phyloP scores from a whole-genome alignment of 106 monocot species.

The Dendrobium catenatum region DNA sequence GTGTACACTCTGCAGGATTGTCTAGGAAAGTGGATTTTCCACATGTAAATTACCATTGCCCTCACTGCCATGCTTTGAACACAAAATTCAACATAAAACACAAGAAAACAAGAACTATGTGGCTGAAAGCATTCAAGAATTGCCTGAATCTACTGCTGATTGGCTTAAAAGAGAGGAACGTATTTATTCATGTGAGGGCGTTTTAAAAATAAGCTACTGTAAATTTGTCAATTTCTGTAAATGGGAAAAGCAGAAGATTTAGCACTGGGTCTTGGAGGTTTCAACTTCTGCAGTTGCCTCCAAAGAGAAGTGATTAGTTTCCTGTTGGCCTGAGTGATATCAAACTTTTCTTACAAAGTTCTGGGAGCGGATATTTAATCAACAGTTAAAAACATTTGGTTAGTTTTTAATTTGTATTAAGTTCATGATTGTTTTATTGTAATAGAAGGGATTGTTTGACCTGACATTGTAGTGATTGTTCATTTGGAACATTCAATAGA shows the following conservation, averaged over 20 bases:
- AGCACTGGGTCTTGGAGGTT: background rate
- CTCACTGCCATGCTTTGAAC: slow-evolving; percentile 79
- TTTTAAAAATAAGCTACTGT: background rate
- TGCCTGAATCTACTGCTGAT: slow-evolving; percentile 1
- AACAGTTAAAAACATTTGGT: background rate
- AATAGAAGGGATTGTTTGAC: too few species aligned
- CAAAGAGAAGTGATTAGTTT: background rate
- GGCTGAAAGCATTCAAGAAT: background rate
- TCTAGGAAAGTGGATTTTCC: slow-evolving; percentile 86
- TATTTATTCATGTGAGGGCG: background rate
- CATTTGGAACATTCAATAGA: too few species aligned
- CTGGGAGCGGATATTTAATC: background rate
- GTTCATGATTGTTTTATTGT: too few species aligned
- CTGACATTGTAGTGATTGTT: too few species aligned
- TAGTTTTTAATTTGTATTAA: background rate
- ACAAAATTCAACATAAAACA: slow-evolving; percentile 8
- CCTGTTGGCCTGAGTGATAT: background rate
- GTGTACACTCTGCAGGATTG: slow-evolving; percentile 38
- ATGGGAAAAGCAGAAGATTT: background rate
- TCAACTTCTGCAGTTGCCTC: background rate
- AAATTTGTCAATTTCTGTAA: background rate
- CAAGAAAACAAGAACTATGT: background rate
- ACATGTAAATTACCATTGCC: slow-evolving; percentile 77
- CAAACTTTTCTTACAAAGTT: background rate
- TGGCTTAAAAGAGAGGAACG: too few species aligned